Conservation (phyloP, 305 asterid genomes). For the Andrographis paniculata region DNA sequence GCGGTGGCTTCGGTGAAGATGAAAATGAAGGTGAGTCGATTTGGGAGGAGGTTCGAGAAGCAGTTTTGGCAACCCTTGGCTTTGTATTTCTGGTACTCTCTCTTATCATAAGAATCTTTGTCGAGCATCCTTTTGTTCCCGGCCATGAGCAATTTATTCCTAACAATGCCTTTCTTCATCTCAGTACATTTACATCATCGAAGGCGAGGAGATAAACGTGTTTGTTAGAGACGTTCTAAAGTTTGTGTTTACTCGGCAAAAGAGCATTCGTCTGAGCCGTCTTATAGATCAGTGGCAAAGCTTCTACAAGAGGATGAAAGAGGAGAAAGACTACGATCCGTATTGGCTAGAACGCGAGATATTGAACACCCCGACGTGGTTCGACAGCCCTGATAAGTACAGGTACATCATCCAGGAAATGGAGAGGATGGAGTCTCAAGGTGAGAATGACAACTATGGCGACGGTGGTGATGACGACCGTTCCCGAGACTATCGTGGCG, state of each 20-base stretch:
- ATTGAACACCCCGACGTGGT: constrained; percentile 24
- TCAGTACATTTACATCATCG: constrained; percentile 65
- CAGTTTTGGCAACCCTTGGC: constrained; percentile 41
- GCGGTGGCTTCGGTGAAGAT: constrained; percentile 36
- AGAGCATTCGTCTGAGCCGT: constrained; percentile 53
- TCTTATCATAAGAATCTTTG: constrained; percentile 9
- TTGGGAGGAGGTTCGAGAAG: constrained; percentile 50
- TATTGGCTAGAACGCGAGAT: constrained; percentile 52
- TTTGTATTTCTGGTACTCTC: constrained; percentile 52
- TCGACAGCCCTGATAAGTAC: too few species aligned
- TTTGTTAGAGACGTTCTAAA: constrained; percentile 40
- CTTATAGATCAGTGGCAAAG: constrained; percentile 28
- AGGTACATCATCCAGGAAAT: too few species aligned
- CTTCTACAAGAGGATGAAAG: constrained; percentile 27
- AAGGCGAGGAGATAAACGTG: constrained; percentile 48
- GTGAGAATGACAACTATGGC: too few species aligned
- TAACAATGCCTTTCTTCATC: constrained; percentile 23
- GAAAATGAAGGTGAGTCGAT: constrained; percentile 44
- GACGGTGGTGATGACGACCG: too few species aligned
- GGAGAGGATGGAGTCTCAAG: too few species aligned
- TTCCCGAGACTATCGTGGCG: too few species aligned
- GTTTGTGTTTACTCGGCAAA: constrained; percentile 38
- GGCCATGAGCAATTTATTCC: too few species aligned
- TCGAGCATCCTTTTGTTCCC: not conserved
- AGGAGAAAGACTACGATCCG: constrained; percentile 29